Conservation (phyloP, 805 yeast species). For the Wickerhamiella spandovensis region DNA sequence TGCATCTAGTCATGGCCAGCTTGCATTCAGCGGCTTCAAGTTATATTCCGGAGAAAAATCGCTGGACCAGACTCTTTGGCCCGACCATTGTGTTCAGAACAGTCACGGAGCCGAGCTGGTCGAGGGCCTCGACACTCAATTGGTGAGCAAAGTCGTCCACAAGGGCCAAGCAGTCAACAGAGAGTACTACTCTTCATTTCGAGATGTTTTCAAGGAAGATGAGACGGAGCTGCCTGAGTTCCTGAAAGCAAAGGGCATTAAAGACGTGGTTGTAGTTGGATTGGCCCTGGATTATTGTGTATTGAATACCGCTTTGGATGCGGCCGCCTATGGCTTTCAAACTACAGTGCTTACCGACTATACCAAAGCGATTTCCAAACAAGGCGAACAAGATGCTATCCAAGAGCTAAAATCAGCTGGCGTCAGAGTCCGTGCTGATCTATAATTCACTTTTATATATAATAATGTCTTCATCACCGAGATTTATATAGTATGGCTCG, state of each 20-base stretch:
- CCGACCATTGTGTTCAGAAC: constrained; percentile 75
- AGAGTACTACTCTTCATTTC: constrained; percentile 80
- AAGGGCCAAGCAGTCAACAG: constrained; percentile 64
- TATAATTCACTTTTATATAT: too few relatives aligned
- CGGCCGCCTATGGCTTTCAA: constrained; percentile 45
- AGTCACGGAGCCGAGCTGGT: constrained; percentile 57
- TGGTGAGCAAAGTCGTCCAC: constrained; percentile 34
- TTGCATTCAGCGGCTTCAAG: constrained; percentile 38
- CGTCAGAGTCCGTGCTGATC: too few relatives aligned
- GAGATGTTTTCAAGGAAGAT: constrained; percentile 62
- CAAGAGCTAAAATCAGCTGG: constrained; percentile 6
- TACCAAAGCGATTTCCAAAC: constrained; percentile 29
- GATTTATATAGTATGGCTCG: too few relatives aligned
- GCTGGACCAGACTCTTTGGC: constrained; percentile 52
- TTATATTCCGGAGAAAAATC: constrained; percentile 21
- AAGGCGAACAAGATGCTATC: constrained; percentile 27
- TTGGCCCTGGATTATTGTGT: constrained; percentile 85
- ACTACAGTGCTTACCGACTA: constrained; percentile 49
- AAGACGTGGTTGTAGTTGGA: constrained; percentile 62
- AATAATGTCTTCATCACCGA: too few relatives aligned
- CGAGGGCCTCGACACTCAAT: constrained; percentile 29
- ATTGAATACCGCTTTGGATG: constrained; percentile 57
- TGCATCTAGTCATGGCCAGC: constrained; percentile 47
- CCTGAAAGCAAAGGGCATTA: constrained; percentile 35
- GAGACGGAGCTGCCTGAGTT: constrained; percentile 48